These are phyloP conservation scores for Mucor plumbeus DNA, from an alignment of 371 early-diverging fungal species.

Conservation along the genomic window DNA sequence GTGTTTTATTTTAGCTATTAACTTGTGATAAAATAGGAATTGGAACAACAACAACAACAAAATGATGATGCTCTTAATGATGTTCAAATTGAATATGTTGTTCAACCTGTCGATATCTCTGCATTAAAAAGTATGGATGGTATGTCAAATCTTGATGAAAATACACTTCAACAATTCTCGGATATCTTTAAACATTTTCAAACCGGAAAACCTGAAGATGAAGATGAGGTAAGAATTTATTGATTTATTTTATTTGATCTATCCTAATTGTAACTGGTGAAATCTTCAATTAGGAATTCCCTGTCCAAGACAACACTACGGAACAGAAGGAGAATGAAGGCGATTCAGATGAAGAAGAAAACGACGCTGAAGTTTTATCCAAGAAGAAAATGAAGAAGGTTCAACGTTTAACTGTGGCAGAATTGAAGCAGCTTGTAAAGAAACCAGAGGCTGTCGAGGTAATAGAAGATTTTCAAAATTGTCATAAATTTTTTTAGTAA, in stretches of 20 bases:
- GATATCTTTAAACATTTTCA: constrained; percentile 53
- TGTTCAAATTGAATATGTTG: constrained; percentile 56
- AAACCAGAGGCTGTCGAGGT: constrained; percentile 97
- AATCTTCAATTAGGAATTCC: constrained; percentile 28
- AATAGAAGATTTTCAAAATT: background rate
- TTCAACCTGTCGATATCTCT: constrained; percentile 44
- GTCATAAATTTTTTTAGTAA: background rate
- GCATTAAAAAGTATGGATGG: constrained; percentile 39
- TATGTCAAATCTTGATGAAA: constrained; percentile 41
- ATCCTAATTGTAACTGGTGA: background rate
- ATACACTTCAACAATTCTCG: constrained; percentile 44
- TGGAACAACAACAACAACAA: constrained; percentile 18
- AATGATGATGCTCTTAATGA: constrained; percentile 36
- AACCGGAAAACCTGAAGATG: constrained; percentile 34
- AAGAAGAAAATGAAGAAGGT: constrained; percentile 20
- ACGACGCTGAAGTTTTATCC: background rate
- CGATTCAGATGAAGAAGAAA: constrained; percentile 24
- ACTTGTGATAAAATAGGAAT: constrained; percentile 18
- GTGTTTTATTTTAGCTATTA: background rate
- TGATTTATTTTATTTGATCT: background rate
- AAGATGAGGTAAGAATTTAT: constrained; percentile 36
- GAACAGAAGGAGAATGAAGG: constrained; percentile 50
- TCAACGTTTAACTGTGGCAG: constrained; percentile 77
- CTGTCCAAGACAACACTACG: constrained; percentile 51
- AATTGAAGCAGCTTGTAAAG: constrained; percentile 89